phyloP scores from a whole-genome alignment of 2,329 filamentous ascomycete species.

The Penicillium nordicum region DNA sequence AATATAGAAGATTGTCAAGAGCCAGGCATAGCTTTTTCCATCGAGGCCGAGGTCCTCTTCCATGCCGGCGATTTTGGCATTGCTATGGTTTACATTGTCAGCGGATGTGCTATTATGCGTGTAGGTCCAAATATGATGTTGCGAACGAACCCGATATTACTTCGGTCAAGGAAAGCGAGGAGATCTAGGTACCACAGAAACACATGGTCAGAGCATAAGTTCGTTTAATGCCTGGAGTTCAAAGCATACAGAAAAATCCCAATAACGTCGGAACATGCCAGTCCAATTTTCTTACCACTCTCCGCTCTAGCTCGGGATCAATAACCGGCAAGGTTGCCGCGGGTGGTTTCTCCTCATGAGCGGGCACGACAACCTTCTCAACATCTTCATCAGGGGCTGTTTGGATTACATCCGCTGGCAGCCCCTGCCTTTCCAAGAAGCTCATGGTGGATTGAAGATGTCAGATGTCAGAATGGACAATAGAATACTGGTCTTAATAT shows the following conservation, averaged over 20 bases:
- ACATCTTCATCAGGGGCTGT: constrained; percentile 22
- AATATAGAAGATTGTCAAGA: constrained; percentile 55
- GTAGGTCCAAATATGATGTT: not conserved
- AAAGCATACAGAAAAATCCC: constrained; percentile 39
- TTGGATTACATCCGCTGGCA: constrained; percentile 22
- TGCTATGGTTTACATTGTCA: constrained; percentile 33
- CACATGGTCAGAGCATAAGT: not conserved
- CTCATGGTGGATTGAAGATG: constrained; percentile 13
- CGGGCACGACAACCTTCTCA: constrained; percentile 25
- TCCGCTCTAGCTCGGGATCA: constrained; percentile 35
- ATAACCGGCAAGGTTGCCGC: constrained; percentile 18
- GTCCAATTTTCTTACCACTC: constrained; percentile 39
- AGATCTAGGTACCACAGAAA: constrained; percentile 35
- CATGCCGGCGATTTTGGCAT: constrained; percentile 56
- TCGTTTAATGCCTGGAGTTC: not conserved
- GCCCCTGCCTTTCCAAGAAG: constrained; percentile 19
- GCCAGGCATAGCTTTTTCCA: constrained; percentile 49
- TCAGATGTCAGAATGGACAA: not conserved
- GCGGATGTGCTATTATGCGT: not conserved
- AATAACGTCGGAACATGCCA: constrained; percentile 34
- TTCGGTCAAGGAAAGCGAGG: constrained; percentile 49
- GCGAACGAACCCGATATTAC: constrained; percentile 47
- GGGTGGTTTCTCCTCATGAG: constrained; percentile 24
- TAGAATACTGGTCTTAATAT: not conserved
- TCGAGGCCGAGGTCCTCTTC: constrained; percentile 47